These are phyloP conservation scores for Yueomyces sinensis DNA, from an alignment of 805 yeast species.

Conservation along the genomic window DNA sequence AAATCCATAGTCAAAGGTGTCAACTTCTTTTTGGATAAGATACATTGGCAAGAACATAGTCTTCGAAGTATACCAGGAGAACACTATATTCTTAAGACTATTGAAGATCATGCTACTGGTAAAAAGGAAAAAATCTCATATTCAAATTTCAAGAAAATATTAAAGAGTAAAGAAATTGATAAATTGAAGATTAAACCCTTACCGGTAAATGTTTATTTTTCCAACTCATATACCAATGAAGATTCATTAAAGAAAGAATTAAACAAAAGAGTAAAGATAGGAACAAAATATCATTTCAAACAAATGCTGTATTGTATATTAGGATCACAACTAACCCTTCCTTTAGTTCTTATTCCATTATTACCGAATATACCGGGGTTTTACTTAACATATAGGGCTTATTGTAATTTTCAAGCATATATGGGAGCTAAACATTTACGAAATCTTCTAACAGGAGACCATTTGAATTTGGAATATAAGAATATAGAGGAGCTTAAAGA, in stretches of 20 bases:
- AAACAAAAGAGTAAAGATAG: slow-evolving; percentile 26
- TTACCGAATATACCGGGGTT: slow-evolving; percentile 89
- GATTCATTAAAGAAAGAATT: slow-evolving; percentile 26
- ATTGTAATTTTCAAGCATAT: slow-evolving; percentile 72
- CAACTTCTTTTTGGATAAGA: slow-evolving; percentile 39
- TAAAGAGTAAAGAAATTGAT: slow-evolving; percentile 8
- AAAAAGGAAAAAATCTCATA: neutral
- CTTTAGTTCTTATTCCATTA: slow-evolving; percentile 71
- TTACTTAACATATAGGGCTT: slow-evolving; percentile 65
- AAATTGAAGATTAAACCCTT: slow-evolving; percentile 7
- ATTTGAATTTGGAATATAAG: no score
- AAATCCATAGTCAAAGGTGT: slow-evolving; percentile 42
- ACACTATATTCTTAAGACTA: slow-evolving; percentile 32
- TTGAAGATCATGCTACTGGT: slow-evolving; percentile 6
- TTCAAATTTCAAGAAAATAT: slow-evolving; percentile 7
- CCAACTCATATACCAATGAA: slow-evolving; percentile 25
- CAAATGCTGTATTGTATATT: slow-evolving; percentile 39
- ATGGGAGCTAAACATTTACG: slow-evolving; percentile 61
- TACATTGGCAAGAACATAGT: slow-evolving; percentile 73
- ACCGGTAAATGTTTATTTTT: slow-evolving; percentile 39
- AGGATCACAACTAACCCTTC: slow-evolving; percentile 66
- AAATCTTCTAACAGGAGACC: no score
- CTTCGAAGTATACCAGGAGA: slow-evolving; percentile 66
- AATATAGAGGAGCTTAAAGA: no score
- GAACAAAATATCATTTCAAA: slow-evolving; percentile 40